Evolutionary conservation across 768 basidiomycete genomes (phyloP).

Genomic region (Macrocybe gigantea): DNA sequence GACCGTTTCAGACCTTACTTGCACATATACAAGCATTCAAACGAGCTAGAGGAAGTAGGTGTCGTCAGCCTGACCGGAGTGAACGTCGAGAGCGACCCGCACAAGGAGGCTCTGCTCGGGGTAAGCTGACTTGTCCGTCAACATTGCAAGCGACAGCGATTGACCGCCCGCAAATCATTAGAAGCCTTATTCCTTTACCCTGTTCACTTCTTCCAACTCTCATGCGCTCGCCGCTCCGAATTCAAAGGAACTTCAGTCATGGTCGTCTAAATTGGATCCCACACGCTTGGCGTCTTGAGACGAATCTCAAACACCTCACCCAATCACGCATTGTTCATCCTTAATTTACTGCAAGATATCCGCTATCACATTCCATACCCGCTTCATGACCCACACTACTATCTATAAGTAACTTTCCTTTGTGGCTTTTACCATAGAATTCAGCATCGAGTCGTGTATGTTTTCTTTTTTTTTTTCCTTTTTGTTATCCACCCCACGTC

Average conservation of each 20-base stretch:
- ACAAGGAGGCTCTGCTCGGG: slow-evolving; percentile 82
- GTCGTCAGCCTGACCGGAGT: slow-evolving; percentile 81
- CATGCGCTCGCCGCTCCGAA: slow-evolving; percentile 82
- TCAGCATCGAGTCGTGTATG: too few relatives aligned
- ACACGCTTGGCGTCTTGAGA: slow-evolving; percentile 49
- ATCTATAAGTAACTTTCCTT: too few relatives aligned
- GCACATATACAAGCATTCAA: slow-evolving; percentile 78
- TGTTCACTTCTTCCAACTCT: slow-evolving; percentile 90
- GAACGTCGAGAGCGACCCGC: slow-evolving; percentile 79
- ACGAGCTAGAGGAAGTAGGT: slow-evolving; percentile 78
- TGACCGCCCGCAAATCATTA: slow-evolving; percentile 19
- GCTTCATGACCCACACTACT: too few relatives aligned
- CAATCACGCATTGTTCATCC: too few relatives aligned
- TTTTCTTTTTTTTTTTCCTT: too few relatives aligned
- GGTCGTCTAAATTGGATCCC: slow-evolving; percentile 82
- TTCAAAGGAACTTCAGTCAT: slow-evolving; percentile 77
- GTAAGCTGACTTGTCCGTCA: slow-evolving; percentile 40
- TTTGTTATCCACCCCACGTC: too few relatives aligned
- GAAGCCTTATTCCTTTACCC: slow-evolving; percentile 84
- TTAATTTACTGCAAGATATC: background rate
- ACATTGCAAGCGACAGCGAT: background rate
- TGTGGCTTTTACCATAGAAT: too few relatives aligned
- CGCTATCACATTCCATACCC: too few relatives aligned
- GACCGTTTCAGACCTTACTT: slow-evolving; percentile 69
- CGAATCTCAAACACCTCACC: too few relatives aligned